Conservation (phyloP, 495 filamentous ascomycete genomes). For the Cryomyces minteri region DNA sequence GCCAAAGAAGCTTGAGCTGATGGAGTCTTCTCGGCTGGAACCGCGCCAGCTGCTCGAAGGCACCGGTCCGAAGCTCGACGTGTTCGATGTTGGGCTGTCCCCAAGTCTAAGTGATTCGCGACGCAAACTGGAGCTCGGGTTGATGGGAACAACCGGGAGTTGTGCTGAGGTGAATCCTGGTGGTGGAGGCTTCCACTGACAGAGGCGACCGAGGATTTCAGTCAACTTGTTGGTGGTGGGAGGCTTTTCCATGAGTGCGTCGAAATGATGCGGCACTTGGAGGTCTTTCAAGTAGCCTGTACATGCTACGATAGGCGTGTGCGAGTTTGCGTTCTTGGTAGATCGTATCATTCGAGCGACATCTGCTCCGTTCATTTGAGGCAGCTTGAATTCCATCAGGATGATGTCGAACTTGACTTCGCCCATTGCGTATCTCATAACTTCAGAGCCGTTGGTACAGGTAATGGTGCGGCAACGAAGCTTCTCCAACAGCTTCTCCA, state of each 20-base stretch:
- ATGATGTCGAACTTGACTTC: constrained; percentile 93
- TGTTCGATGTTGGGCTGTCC: constrained; percentile 70
- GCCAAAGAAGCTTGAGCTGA: constrained; percentile 70
- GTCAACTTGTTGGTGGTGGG: constrained; percentile 76
- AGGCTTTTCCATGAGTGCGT: constrained; percentile 86
- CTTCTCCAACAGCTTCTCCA: constrained; percentile 93
- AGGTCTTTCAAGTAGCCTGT: constrained; percentile 95
- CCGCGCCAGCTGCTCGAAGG: constrained; percentile 57
- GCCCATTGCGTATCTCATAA: constrained; percentile 76
- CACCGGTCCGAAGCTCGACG: constrained; percentile 51
- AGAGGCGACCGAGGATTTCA: constrained; percentile 67
- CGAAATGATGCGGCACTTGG: constrained; percentile 84
- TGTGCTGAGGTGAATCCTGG: constrained; percentile 23
- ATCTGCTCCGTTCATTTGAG: constrained; percentile 84
- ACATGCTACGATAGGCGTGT: constrained; percentile 91
- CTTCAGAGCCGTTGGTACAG: constrained; percentile 73
- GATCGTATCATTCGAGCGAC: constrained; percentile 94
- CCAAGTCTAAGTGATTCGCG: constrained; percentile 41
- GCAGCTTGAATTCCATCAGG: constrained; percentile 90
- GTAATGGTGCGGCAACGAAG: constrained; percentile 88
- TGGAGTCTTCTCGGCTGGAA: constrained; percentile 68
- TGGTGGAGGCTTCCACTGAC: constrained; percentile 75
- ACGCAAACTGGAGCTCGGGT: constrained; percentile 41
- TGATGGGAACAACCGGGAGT: constrained; percentile 21
- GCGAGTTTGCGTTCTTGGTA: constrained; percentile 82